phyloP scores from a whole-genome alignment of 306 rosid species.

The Rosa persica region DNA sequence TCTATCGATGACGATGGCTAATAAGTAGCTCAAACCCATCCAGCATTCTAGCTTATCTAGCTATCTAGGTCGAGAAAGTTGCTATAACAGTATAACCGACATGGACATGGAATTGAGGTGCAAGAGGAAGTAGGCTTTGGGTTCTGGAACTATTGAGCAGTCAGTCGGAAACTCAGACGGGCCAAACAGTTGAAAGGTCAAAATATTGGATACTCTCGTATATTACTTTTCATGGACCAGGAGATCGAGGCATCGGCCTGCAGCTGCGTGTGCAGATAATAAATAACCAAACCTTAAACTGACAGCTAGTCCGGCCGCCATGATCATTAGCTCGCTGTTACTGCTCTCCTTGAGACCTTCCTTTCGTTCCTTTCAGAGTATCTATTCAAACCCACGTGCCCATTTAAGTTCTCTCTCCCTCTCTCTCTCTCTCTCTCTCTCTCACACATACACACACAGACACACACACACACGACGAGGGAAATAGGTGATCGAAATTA shows the following conservation, averaged over 20 bases:
- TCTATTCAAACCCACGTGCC: conserved; percentile 10
- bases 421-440: neutral
- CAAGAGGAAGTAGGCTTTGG: neutral
- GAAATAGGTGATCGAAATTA: too few species aligned
- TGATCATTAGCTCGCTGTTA: neutral
- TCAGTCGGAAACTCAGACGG: neutral
- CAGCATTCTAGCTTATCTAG: too few species aligned
- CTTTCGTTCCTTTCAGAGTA: neutral
- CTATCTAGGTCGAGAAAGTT: too few species aligned
- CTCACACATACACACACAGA: neutral
- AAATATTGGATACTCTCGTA: neutral
- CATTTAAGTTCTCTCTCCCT: neutral
- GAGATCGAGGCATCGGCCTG: neutral
- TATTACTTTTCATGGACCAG: neutral
- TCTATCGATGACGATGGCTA: too few species aligned
- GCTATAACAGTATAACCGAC: neutral
- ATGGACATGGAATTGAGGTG: neutral
- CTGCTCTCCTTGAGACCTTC: neutral
- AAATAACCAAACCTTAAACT: neutral
- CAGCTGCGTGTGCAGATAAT: too few species aligned
- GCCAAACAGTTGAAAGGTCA: neutral
- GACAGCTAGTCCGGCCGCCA: neutral
- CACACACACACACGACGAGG: neutral
- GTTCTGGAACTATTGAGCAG: too few species aligned
- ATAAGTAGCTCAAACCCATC: too few species aligned